A percentile compares a stretch with the other conserved stretches of the same genome.
phyloP scores from a whole-genome alignment of 2,329 filamentous ascomycete species.

The Lecanicillium sp. region DNA sequence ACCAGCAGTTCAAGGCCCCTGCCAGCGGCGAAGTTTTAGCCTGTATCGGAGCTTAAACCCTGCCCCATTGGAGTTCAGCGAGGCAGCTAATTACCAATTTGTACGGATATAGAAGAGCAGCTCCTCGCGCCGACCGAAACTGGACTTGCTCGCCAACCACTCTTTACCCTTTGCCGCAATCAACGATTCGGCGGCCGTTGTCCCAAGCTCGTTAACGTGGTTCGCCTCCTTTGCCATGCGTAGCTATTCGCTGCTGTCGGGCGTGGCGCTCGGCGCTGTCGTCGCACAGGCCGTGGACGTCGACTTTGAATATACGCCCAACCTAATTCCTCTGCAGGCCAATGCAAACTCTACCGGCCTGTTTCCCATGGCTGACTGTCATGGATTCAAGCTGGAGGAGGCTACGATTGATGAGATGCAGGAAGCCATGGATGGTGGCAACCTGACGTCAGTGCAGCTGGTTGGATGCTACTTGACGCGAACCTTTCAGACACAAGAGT shows the following conservation, averaged over 20 bases:
- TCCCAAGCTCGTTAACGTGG: too few species aligned
- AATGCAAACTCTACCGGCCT: slow-evolving; percentile 27
- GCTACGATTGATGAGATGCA: slow-evolving; percentile 63
- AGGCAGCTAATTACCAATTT: too few species aligned
- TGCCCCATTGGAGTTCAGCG: too few species aligned
- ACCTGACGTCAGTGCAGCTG: slow-evolving; percentile 49
- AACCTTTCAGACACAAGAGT: slow-evolving; percentile 52
- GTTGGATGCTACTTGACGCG: slow-evolving; percentile 55
- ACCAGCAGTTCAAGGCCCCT: too few species aligned
- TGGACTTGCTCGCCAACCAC: too few species aligned
- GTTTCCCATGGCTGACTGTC: slow-evolving; percentile 57
- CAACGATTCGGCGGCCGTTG: too few species aligned
- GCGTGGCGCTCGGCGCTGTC: slow-evolving; percentile 3
- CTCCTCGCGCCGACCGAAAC: too few species aligned
- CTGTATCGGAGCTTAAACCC: too few species aligned
- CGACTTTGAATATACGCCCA: slow-evolving; percentile 14
- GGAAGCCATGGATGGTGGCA: slow-evolving; percentile 41
- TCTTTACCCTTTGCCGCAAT: too few species aligned
- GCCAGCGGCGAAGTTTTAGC: too few species aligned
- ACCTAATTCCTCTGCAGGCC: slow-evolving; percentile 25
- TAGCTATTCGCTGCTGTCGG: slow-evolving; percentile 1
- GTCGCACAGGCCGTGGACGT: slow-evolving; percentile 4
- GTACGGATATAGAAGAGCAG: too few species aligned
- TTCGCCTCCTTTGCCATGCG: slow-evolving; percentile 1
- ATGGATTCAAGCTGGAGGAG: slow-evolving; percentile 55